Evolutionary conservation across 371 early-diverging fungal genomes (phyloP), one percentile per base, ranked within the genome.

Genomic region (Apophysomyces elegans): DNA sequence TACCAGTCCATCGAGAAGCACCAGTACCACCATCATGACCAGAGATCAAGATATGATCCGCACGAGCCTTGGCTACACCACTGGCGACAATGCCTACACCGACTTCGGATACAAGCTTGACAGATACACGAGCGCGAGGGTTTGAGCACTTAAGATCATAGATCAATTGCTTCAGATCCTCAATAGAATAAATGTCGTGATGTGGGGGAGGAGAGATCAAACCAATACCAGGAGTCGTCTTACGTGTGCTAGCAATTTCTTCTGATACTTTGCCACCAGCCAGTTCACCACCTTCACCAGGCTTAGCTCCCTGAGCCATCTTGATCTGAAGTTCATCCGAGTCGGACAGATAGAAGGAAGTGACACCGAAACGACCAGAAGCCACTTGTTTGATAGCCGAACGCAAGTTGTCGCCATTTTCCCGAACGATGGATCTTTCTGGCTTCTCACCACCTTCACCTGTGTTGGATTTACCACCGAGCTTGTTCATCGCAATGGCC

Each of bases 221-320:
- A 46, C 97, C 97, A 45, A 97, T 97, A 59, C 97, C 97, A 39
- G 95, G 94, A 18, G 96, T 96, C 9, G 96, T 93, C 74, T 98
- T 95, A 66, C 99, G 88, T 12, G 99, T 97, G 67, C 87, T 86
- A 38, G 95, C 98, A 72, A 98, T 98, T 63, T 91, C 91, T 57
- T 90, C 88, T 12, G 90, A 86, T 8, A 98, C 96, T 79, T 98
- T 98, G 74, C 88, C 80, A 56, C 98, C 97, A 57, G 73, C 78
- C 64, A 84, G 71, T 81, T 83, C 80, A 77, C 95, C 95, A 62
- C 95, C 97, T 84, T 98, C 97, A 63, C 99, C 99, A 32, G 99
- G 96, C 83, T 97, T 98, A 57, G 99, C 99, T 58, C 99, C 99
- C 76, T 98, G 97, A 13, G 99, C 99, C 94, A 98, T 95, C 86